phyloP scores from a whole-genome alignment of 129 eudicot genomes.

The Helichrysum umbraculigerum region DNA sequence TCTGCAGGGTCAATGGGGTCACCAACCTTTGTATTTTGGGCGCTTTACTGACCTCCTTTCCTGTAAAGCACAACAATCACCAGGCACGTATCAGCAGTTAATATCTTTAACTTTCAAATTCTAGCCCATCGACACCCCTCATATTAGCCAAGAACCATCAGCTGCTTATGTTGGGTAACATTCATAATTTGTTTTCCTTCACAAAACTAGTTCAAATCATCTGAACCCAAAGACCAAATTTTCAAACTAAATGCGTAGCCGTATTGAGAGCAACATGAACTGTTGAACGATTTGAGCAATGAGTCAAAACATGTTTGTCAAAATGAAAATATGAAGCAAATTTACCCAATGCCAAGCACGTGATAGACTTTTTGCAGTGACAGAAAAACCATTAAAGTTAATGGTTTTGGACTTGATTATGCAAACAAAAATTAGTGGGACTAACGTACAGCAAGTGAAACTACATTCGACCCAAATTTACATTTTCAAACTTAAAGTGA shows the following conservation, averaged over 20 bases:
- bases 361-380: not conserved
- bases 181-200: not conserved
- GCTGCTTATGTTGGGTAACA: not conserved
- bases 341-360: not conserved
- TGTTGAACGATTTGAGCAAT: not conserved
- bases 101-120: not conserved
- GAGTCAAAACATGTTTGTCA: not conserved
- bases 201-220: not conserved
- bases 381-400: too few relatives aligned
- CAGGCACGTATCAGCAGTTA: not conserved
- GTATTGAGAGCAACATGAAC: not conserved
- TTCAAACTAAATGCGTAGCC: not conserved
- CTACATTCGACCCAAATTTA: not conserved
- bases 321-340: too few relatives aligned
- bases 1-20: slow-evolving; percentile 70
- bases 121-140: not conserved
- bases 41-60: slow-evolving; percentile 66
- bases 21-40: slow-evolving; percentile 77
- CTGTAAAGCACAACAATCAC: slow-evolving; percentile 28
- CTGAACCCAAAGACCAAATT: not conserved
- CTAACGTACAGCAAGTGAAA: not conserved
- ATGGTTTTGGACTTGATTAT: not conserved
- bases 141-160: not conserved
- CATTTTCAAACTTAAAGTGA: not conserved
- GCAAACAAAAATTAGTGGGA: too few relatives aligned